Evolutionary conservation across 257 asterid genomes (phyloP).

Genomic region (Nicotiana paniculata): DNA sequence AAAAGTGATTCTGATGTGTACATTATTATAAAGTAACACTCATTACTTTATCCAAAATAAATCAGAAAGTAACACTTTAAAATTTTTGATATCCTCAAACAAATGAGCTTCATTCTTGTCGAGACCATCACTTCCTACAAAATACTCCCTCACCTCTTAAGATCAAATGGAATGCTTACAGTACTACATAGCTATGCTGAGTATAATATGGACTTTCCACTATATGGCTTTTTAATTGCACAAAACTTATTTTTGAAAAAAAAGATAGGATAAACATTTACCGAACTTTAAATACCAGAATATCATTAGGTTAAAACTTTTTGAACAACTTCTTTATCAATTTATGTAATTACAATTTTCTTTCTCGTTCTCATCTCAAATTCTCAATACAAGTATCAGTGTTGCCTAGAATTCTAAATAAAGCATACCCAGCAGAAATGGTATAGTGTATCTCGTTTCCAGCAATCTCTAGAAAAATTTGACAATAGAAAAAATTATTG

Average conservation of each 20-base stretch:
- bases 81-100: background rate
- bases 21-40: background rate
- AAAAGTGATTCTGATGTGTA: background rate
- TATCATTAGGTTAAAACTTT: background rate
- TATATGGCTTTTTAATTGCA: background rate
- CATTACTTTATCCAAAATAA: no score
- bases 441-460: conserved; percentile 46
- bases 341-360: background rate
- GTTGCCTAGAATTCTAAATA: background rate
- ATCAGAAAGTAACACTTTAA: background rate
- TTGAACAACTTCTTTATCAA: background rate
- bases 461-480: conserved; percentile 42
- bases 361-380: background rate
- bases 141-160: background rate
- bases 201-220: background rate
- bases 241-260: background rate
- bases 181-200: background rate
- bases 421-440: conserved; percentile 60
- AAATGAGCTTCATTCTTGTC: background rate
- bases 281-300: background rate
- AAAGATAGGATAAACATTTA: background rate
- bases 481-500: background rate
- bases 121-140: background rate
- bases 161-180: background rate
- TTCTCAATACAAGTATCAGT: background rate